Conservation (phyloP, 176 grass and related monocot species). For the Oryza brachyantha region DNA sequence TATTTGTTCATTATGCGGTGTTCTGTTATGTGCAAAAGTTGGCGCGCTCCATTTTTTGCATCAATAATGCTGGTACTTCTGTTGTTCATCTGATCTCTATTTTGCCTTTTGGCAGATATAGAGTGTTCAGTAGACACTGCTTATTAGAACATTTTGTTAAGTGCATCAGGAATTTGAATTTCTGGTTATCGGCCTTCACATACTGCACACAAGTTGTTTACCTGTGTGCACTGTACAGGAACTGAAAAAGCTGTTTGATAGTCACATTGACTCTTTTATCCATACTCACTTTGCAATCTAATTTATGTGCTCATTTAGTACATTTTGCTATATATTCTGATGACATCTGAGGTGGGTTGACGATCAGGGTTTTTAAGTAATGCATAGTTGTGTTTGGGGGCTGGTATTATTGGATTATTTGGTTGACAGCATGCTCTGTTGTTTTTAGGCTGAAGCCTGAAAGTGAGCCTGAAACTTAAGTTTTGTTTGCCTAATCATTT, state of each 20-base stretch:
- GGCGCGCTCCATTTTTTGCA: background rate
- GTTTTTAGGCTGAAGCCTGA: background rate
- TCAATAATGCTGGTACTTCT: background rate
- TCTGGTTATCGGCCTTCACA: background rate
- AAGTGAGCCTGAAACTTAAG: background rate
- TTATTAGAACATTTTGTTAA: background rate
- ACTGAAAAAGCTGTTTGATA: background rate
- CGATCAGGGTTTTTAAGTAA: background rate
- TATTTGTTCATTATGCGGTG: background rate
- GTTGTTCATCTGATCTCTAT: background rate
- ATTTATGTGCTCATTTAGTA: background rate
- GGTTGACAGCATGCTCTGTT: background rate
- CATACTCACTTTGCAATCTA: background rate
- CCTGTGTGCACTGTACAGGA: background rate
- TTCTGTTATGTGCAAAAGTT: background rate
- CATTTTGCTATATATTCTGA: background rate
- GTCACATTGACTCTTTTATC: background rate
- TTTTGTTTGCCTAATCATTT: background rate
- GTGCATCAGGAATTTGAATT: constrained; percentile 1
- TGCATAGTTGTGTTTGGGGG: background rate
- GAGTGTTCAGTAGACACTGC: background rate
- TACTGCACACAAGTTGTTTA: background rate
- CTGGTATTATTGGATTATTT: background rate
- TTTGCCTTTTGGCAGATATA: background rate
- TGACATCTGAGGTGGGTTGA: background rate